Base-by-base conservation (phyloP, 305 asterid genomes). In the Solanum aculeatissimum region DNA sequence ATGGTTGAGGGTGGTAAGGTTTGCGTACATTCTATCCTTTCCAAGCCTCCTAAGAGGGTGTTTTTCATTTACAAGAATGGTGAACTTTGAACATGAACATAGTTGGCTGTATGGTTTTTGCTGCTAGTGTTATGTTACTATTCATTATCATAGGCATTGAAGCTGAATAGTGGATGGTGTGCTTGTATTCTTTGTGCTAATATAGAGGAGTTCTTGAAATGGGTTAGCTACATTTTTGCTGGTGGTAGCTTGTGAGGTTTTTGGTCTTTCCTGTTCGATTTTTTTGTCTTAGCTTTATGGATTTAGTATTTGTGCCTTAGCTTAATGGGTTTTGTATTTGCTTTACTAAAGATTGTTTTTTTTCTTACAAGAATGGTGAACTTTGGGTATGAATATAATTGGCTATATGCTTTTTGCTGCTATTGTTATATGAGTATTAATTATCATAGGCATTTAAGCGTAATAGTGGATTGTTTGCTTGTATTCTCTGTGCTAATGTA, bases 211-310 rank as follows among this genome's bases (percentile, higher is more conserved):
- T 93, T 94, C 86, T 85, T 97, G 94, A 91, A 27, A 5, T 95
- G 99, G 98, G 96, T 93, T 84, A 94, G 99, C 93, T 95, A 77
- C 91, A 92, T 95, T 91, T 97, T 97, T 75, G 85, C 88, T 3
- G 96, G 95, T 80, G 98, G 95, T 43, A 94, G 98, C 95, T 83
- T 93, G 98, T 94, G 88, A 93, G 98, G 94, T 32, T 68, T 45
- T 65, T 14, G 32, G 15, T 38, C 60, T 42, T 85, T 74, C 80
- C 80, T 29, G 71, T 43, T 23, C 7, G n/a, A 35, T 68, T 85
- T 86, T 49, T 6, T 3, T 21, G 66, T 14, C 29, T 58, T 21
- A n/a, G 32, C 66, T 21, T 58, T 9, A 57, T 9, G 66, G 32
- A 3, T 58, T 58, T 21, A n/a, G 66, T 21, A 58, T 58, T 21